phyloP scores from a whole-genome alignment of 257 asterid species.

The Lycium barbarum region DNA sequence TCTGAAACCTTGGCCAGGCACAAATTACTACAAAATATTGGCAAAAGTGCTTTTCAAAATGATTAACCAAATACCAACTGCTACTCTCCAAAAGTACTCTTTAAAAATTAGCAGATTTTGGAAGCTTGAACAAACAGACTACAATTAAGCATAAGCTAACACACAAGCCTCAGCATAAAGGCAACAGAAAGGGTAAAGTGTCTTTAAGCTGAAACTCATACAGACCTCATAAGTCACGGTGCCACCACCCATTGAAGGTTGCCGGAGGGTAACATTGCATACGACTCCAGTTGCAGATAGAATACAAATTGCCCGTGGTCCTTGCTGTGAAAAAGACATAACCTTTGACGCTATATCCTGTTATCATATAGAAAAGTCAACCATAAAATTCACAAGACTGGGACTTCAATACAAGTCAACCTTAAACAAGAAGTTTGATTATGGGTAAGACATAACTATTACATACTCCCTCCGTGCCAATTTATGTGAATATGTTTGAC shows the following conservation, averaged over 20 bases:
- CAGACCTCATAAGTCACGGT: slow-evolving; percentile 86
- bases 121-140: too few relatives aligned
- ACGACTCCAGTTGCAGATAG: slow-evolving; percentile 86
- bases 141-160: slow-evolving; percentile 14
- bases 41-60: too few relatives aligned
- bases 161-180: background rate
- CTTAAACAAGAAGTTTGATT: background rate
- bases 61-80: too few relatives aligned
- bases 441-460: background rate
- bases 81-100: too few relatives aligned
- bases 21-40: too few relatives aligned
- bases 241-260: slow-evolving; percentile 76
- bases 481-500: too few relatives aligned
- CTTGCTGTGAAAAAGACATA: slow-evolving; percentile 85
- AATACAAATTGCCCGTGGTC: slow-evolving; percentile 87
- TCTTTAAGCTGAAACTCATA: slow-evolving; percentile 23
- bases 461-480: too few relatives aligned
- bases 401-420: background rate
- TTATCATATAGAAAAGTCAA: slow-evolving; percentile 15
- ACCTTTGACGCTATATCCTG: slow-evolving; percentile 85
- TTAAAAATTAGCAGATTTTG: too few relatives aligned
- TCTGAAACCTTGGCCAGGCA: too few relatives aligned
- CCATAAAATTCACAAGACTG: background rate
- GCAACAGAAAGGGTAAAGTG: background rate
- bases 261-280: slow-evolving; percentile 79